These are phyloP conservation scores for Porogramme epimiltina DNA, from an alignment of 1,284 basidiomycete genomes.

Conservation along the genomic window DNA sequence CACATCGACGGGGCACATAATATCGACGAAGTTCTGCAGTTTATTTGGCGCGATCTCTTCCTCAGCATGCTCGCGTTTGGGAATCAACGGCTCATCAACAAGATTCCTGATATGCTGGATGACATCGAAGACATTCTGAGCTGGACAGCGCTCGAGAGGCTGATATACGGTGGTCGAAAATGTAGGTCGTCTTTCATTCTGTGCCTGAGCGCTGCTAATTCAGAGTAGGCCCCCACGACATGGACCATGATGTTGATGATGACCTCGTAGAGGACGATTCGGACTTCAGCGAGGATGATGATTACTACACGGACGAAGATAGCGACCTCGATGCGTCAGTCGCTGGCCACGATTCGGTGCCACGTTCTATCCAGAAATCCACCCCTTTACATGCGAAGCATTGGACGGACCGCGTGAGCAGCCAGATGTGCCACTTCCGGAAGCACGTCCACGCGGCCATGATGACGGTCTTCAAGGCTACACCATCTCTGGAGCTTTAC, in stretches of 20 bases:
- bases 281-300: conserved; percentile 22
- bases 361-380: conserved; percentile 17
- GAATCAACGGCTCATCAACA: conserved; percentile 34
- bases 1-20: conserved; percentile 48
- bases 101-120: conserved; percentile 52
- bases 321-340: conserved; percentile 23
- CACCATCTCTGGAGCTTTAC: conserved; percentile 52
- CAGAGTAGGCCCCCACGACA: conserved; percentile 21
- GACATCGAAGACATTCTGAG: conserved; percentile 54
- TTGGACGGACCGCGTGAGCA: conserved; percentile 47
- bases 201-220: neutral
- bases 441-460: conserved; percentile 46
- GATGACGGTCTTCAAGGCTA: conserved; percentile 44
- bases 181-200: conserved; percentile 33
- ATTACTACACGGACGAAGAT: conserved; percentile 25
- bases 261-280: conserved; percentile 28
- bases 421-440: conserved; percentile 44
- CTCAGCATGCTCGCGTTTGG: conserved; percentile 50
- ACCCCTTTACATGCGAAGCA: conserved; percentile 45
- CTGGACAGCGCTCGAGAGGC: conserved; percentile 50
- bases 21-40: conserved; percentile 51
- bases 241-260: conserved; percentile 35
- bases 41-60: conserved; percentile 72
- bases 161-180: conserved; percentile 51
- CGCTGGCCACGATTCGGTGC: conserved; percentile 5